Evolutionary conservation across 2,329 filamentous ascomycete species (phyloP).

Genomic region (Lachnellula arida): DNA sequence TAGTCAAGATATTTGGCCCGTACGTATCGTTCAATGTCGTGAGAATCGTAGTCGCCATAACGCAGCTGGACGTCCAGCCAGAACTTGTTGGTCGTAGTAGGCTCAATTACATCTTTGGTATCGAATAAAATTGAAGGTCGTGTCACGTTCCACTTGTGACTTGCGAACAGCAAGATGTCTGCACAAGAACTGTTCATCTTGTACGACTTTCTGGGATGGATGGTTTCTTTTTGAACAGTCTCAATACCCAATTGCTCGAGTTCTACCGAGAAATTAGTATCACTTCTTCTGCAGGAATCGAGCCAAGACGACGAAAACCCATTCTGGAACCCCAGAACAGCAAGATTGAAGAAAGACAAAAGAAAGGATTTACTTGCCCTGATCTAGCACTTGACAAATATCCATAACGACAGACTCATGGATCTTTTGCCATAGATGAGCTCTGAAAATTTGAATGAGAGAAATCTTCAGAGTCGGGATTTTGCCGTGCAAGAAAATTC

Average conservation of each 20-base stretch:
- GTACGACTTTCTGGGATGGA: conserved; percentile 98
- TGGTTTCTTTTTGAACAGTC: conserved; percentile 97
- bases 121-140: conserved; percentile 90
- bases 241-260: conserved; percentile 93
- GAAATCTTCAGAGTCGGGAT: conserved; percentile 98
- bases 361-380: conserved; percentile 34
- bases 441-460: conserved; percentile 97
- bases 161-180: conserved; percentile 93
- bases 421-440: conserved; percentile 99
- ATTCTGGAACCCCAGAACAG: too few relatives aligned
- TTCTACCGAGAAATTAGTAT: conserved; percentile 54
- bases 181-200: conserved; percentile 99
- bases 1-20: conserved; percentile 98
- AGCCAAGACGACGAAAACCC: too few relatives aligned
- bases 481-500: conserved; percentile 98
- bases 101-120: conserved; percentile 90
- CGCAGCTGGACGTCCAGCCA: conserved; percentile 96
- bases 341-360: neutral
- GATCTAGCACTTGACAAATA: conserved; percentile 95
- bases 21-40: conserved; percentile 97
- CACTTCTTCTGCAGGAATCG: too few relatives aligned
- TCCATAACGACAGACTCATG: conserved; percentile 99
- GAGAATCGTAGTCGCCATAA: conserved; percentile 97
- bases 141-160: conserved; percentile 98
- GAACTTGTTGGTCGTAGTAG: conserved; percentile 97